Percentiles rank a stretch among this genome's conserved stretches.
phyloP scores from a whole-genome alignment of 2,329 filamentous ascomycete species.

The Fusarium sp. region DNA sequence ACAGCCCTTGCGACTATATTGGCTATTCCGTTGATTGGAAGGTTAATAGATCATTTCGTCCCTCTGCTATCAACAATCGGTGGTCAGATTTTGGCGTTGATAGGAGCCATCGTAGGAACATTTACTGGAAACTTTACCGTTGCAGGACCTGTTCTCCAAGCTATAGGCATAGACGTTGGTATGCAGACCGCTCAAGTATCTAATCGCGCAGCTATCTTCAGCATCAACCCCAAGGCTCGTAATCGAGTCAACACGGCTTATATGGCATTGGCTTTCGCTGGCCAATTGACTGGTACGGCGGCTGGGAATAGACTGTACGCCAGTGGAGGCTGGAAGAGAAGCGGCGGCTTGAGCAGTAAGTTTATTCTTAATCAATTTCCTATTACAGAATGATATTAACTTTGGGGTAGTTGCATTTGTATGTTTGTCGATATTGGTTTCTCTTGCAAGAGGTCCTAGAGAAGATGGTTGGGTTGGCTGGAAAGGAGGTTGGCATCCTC shows the following conservation, averaged over 20 bases:
- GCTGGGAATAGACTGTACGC: slow-evolving; percentile 66
- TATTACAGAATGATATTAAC: background rate
- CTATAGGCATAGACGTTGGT: slow-evolving; percentile 76
- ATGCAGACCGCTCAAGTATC: slow-evolving; percentile 79
- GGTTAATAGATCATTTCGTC: slow-evolving; percentile 74
- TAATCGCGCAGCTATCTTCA: slow-evolving; percentile 76
- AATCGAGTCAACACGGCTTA: slow-evolving; percentile 86
- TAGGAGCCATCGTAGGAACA: slow-evolving; percentile 74
- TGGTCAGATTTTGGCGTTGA: slow-evolving; percentile 67
- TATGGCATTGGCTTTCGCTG: slow-evolving; percentile 80
- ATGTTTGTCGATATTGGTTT: slow-evolving; percentile 44
- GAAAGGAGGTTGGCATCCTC: slow-evolving; percentile 46
- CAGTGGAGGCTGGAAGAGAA: slow-evolving; percentile 62
- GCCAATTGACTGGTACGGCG: slow-evolving; percentile 77
- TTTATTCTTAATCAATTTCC: background rate
- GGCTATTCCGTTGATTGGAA: slow-evolving; percentile 75
- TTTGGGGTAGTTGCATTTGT: slow-evolving; percentile 41
- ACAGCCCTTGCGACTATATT: slow-evolving; percentile 78
- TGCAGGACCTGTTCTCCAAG: slow-evolving; percentile 78
- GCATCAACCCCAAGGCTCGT: slow-evolving; percentile 74
- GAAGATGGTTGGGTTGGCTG: slow-evolving; percentile 50
- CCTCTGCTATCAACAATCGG: slow-evolving; percentile 75
- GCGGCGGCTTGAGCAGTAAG: slow-evolving; percentile 53
- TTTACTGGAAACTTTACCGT: slow-evolving; percentile 74
- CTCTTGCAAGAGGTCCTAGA: slow-evolving; percentile 45